Evolutionary conservation across 805 yeast genomes (phyloP).

Genomic region (Wickerhamia fluorescens): DNA sequence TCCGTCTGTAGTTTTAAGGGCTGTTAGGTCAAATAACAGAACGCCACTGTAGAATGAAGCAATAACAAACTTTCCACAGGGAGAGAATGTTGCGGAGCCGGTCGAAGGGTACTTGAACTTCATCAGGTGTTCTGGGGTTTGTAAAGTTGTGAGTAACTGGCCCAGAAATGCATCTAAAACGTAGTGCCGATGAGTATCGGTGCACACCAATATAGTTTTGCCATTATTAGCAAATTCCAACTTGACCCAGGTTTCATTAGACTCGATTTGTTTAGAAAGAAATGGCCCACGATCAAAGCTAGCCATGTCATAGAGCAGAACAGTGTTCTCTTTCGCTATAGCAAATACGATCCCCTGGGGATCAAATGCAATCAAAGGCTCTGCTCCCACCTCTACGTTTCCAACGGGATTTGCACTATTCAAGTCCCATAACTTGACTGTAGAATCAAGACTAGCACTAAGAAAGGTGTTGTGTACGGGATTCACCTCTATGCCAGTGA

Average conservation of each 20-base stretch:
- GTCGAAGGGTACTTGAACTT: conserved; percentile 24
- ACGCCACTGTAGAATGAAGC: conserved; percentile 18
- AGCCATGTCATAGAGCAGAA: conserved; percentile 55
- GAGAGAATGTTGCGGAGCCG: conserved; percentile 30
- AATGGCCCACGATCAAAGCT: conserved; percentile 54
- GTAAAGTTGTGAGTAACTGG: conserved; percentile 26
- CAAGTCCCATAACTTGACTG: conserved; percentile 85
- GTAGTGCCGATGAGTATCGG: conserved; percentile 47
- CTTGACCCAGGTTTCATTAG: conserved; percentile 45
- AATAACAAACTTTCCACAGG: conserved; percentile 33
- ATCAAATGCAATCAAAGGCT: conserved; percentile 59
- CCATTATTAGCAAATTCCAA: conserved; percentile 79
- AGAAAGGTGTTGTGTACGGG: conserved; percentile 62
- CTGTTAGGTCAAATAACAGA: conserved; percentile 22
- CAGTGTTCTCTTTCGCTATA: conserved; percentile 29
- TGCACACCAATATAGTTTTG: conserved; percentile 51
- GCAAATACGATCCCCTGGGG: conserved; percentile 83
- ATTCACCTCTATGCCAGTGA: conserved; percentile 62
- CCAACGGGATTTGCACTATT: conserved; percentile 64
- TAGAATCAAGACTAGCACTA: conserved; percentile 66
- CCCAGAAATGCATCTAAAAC: conserved; percentile 70
- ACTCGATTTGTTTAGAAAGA: conserved; percentile 17
- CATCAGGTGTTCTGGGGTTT: conserved; percentile 6
- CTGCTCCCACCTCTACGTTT: conserved; percentile 42
- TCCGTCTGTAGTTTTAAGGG: conserved; percentile 17